A percentile compares a stretch with the other conserved stretches of the same genome.
Conservation (phyloP, 495 filamentous ascomycete species). For the Pyrenopolyporus hunteri region DNA sequence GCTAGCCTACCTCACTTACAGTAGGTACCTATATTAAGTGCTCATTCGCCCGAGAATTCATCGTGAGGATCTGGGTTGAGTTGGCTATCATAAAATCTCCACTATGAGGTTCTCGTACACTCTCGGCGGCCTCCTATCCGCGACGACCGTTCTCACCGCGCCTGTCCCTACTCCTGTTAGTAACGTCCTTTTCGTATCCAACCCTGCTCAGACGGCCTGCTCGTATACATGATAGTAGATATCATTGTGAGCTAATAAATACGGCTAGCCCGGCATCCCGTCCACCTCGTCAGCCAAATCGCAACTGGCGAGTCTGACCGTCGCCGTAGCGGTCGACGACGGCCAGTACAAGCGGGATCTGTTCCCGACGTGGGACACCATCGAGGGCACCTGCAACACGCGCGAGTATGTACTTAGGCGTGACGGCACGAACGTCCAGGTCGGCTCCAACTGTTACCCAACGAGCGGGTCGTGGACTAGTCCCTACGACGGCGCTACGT, state of each 20-base stretch:
- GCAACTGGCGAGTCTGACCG: slow-evolving; percentile 60
- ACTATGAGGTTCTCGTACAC: slow-evolving; percentile 35
- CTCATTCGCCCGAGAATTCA: not conserved
- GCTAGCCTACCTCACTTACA: not conserved
- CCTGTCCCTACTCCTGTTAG: slow-evolving; percentile 45
- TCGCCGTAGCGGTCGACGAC: slow-evolving; percentile 58
- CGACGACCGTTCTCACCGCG: slow-evolving; percentile 37
- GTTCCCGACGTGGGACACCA: slow-evolving; percentile 73
- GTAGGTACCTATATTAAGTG: not conserved
- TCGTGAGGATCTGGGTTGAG: not conserved
- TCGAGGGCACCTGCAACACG: slow-evolving; percentile 65
- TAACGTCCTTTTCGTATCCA: not conserved
- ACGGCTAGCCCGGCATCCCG: slow-evolving; percentile 63
- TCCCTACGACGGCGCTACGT: slow-evolving; percentile 72
- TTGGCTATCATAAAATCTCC: not conserved
- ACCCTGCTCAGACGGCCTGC: no score
- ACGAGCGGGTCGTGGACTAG: slow-evolving; percentile 67
- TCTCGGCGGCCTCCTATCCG: slow-evolving; percentile 35
- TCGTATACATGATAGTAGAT: not conserved
- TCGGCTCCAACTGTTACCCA: slow-evolving; percentile 58
- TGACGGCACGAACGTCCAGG: slow-evolving; percentile 64
- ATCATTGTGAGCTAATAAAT: not conserved
- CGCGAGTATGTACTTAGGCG: slow-evolving; percentile 70
- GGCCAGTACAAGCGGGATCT: slow-evolving; percentile 64
- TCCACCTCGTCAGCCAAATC: slow-evolving; percentile 56